These are phyloP conservation scores for Vanderwaltozyma yarrowii DNA, from an alignment of 805 yeast genomes.

Conservation along the genomic window DNA sequence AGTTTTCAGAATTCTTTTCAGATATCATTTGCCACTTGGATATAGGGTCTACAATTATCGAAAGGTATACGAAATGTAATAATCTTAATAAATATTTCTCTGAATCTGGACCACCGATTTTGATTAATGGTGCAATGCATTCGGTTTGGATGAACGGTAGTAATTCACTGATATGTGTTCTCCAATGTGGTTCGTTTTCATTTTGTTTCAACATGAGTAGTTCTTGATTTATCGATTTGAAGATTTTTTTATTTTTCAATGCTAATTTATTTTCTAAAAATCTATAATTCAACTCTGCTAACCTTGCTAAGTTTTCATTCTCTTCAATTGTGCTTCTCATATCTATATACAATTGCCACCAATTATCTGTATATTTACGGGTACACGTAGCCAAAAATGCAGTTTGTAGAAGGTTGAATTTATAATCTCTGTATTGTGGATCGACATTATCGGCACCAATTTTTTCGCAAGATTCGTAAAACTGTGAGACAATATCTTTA, in stretches of 20 bases:
- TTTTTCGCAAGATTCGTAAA: conserved; percentile 10
- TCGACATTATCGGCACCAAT: conserved; percentile 8
- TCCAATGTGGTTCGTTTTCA: conserved; percentile 20
- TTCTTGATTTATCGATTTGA: conserved; percentile 9
- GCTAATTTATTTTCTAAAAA: conserved; percentile 12
- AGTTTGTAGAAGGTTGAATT: conserved; percentile 23
- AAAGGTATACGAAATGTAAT: conserved; percentile 14
- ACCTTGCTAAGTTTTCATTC: conserved; percentile 6
- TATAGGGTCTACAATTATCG: conserved; percentile 14
- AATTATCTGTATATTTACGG: conserved; percentile 11
- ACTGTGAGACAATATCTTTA: conserved; percentile 5
- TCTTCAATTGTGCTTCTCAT: conserved; percentile 8
- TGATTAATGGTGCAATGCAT: conserved; percentile 11
- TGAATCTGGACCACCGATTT: conserved; percentile 8
- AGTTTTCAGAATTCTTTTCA: conserved; percentile 24
- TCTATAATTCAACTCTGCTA: conserved; percentile 17
- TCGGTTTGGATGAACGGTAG: conserved; percentile 15
- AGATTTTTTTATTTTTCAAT: conserved; percentile 11
- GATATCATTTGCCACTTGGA: conserved; percentile 26
- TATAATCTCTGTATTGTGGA: conserved; percentile 14
- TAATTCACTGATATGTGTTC: conserved; percentile 10
- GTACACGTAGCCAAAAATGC: conserved; percentile 17
- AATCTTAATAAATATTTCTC: conserved; percentile 7
- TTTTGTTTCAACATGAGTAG: conserved; percentile 12
- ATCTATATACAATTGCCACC: conserved; percentile 25